Evolutionary conservation across 2,329 filamentous ascomycete genomes (phyloP), one percentile per base, ranked within the genome.

Genomic region (Colletotrichum echinochloae): DNA sequence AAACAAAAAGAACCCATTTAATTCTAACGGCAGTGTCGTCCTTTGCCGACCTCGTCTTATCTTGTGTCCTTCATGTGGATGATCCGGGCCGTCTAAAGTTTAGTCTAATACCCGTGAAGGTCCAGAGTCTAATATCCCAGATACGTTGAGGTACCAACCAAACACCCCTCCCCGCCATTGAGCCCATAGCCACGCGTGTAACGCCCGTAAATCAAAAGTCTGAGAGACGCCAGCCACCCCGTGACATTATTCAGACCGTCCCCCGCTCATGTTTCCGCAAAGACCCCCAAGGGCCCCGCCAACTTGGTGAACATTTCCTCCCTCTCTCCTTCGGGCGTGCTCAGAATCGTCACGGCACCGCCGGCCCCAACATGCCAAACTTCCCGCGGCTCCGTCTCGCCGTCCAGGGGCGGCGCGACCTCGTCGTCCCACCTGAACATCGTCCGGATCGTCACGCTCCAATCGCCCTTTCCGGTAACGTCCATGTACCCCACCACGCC

Each of bases 401-500:
- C 76, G 9, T 78, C 77, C 5, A 76, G 78, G 0, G 73, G 76
- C 11, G 74, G 74, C 3, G 73, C 76, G 23, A 67, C 75, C 77
- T 92, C 90, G 68, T 90, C 88, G 71, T 91, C 89, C 88, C 90
- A 93, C 49, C 86, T 84, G 75, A 95, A 94, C 76, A 95, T 88
- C 57, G 91, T 95, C 30, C 95, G 87, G 72, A 98, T 98, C 1
- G 94, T 91, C 23, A 98, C 96, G 74, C 92, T 96, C 86, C 95
- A 98, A 80, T 97, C 95, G 0, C 94, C 94, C 8, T 89, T 89
- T 0, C 95, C 95, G 0, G 92, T 90, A 8, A 94, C 91, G 75
- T 97, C 95, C 79, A 97, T 88, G 80, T 97, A 98, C 0, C 95
- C 95, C 60, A 98, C 87, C 1, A 97, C 92, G 26, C 96, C 94